Evolutionary conservation across 1,284 basidiomycete genomes (phyloP).

Genomic region (Xerocomus minutiporus): DNA sequence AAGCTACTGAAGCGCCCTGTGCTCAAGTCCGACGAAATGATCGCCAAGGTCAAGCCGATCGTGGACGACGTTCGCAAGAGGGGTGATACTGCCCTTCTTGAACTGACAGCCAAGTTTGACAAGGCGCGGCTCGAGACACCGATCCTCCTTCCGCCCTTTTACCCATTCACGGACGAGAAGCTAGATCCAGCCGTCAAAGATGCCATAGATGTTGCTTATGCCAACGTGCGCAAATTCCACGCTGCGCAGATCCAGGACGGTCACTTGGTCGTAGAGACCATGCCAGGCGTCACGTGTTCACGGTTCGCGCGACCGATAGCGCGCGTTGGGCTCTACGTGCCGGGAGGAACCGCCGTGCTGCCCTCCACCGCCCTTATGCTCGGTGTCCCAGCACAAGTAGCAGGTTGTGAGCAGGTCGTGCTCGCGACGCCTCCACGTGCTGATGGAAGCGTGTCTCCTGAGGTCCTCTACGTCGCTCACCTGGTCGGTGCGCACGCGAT

Average conservation of each 20-base stretch:
- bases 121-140: constrained; percentile 63
- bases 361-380: constrained; percentile 98
- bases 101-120: constrained; percentile 94
- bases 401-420: constrained; percentile 89
- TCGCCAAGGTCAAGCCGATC: constrained; percentile 92
- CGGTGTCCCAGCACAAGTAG: constrained; percentile 96
- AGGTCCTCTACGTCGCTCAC: constrained; percentile 92
- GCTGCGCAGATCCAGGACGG: constrained; percentile 73
- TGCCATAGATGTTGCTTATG: constrained; percentile 91
- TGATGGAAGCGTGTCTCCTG: constrained; percentile 88
- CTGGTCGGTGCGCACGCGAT: constrained; percentile 85
- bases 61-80: constrained; percentile 81
- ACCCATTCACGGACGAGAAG: constrained; percentile 54
- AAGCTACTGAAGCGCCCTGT: constrained; percentile 86
- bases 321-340: constrained; percentile 95
- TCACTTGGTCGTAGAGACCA: constrained; percentile 87
- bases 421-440: constrained; percentile 91
- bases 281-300: constrained; percentile 95
- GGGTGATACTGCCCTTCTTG: constrained; percentile 85
- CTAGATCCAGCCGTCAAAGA: constrained; percentile 62
- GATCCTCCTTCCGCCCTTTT: constrained; percentile 66
- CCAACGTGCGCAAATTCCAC: constrained; percentile 91
- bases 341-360: constrained; percentile 94
- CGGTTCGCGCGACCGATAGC: constrained; percentile 92
- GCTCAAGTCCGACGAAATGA: constrained; percentile 91